phyloP scores from a whole-genome alignment of 495 filamentous ascomycete genomes.

The Neurospora sp. region DNA sequence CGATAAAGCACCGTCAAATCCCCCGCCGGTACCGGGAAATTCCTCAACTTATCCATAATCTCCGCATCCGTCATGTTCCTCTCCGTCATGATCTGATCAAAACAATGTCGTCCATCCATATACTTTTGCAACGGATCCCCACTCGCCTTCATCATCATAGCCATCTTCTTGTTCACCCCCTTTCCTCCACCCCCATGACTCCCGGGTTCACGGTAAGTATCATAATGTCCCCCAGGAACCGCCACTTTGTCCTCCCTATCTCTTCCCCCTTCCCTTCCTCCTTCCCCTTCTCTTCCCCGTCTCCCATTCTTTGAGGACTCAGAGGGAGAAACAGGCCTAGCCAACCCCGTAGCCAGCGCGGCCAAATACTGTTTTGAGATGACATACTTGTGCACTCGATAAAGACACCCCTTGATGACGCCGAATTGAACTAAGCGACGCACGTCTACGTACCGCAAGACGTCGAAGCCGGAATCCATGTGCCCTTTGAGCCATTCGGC shows the following conservation, averaged over 20 bases:
- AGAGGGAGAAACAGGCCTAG: slow-evolving; percentile 9
- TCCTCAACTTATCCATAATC: slow-evolving; percentile 41
- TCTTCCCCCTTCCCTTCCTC: background rate
- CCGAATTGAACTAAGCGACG: slow-evolving; percentile 90
- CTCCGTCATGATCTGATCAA: slow-evolving; percentile 89
- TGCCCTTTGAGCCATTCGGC: slow-evolving; percentile 73
- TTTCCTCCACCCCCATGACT: background rate
- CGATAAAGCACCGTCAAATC: slow-evolving; percentile 43
- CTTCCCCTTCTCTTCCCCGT: background rate
- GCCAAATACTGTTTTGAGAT: slow-evolving; percentile 48
- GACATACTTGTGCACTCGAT: slow-evolving; percentile 86
- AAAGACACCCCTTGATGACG: slow-evolving; percentile 90
- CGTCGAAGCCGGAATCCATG: slow-evolving; percentile 42
- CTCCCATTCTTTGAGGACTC: background rate
- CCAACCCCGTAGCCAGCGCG: slow-evolving; percentile 29
- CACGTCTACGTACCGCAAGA: slow-evolving; percentile 68
- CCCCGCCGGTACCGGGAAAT: slow-evolving; percentile 29
- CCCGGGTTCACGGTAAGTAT: background rate
- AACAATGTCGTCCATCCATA: slow-evolving; percentile 71
- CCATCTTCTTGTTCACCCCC: background rate
- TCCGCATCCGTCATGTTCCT: slow-evolving; percentile 48
- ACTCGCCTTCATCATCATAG: slow-evolving; percentile 8
- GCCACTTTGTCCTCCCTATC: background rate
- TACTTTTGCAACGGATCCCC: slow-evolving; percentile 49
- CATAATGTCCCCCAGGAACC: background rate